Conservation (phyloP, 1,284 basidiomycete species). For the Sporisorium scitamineum region DNA sequence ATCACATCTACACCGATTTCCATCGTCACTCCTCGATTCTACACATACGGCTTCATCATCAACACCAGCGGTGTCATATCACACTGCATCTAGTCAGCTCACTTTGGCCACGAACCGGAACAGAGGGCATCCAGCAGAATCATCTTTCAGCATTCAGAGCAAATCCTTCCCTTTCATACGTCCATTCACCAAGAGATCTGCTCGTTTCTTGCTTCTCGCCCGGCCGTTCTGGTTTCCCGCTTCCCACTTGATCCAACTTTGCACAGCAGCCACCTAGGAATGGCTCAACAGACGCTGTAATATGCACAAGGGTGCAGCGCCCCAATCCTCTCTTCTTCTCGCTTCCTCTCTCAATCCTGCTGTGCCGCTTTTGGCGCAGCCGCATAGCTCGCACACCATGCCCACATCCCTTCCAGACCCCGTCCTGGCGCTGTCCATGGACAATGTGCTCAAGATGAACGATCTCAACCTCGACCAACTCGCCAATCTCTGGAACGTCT, state of each 20-base stretch:
- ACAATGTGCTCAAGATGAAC: constrained; percentile 56
- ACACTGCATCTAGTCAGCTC: neutral
- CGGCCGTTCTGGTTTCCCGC: neutral
- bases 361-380: constrained; percentile 6
- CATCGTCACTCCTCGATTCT: neutral
- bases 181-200: neutral
- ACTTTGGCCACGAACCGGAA: neutral
- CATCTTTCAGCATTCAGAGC: neutral
- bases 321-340: neutral
- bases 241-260: neutral
- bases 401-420: constrained; percentile 52
- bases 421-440: constrained; percentile 58
- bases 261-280: constrained; percentile 17
- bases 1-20: neutral
- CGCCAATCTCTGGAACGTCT: constrained; percentile 73
- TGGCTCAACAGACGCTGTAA: constrained; percentile 33
- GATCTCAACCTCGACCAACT: constrained; percentile 58
- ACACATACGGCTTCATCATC: neutral
- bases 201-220: neutral
- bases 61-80: neutral
- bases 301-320: constrained; percentile 33
- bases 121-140: neutral
- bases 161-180: neutral
- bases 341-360: constrained; percentile 2
- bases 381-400: constrained; percentile 32